Evolutionary conservation across 805 yeast genomes (phyloP).

Genomic region (Metschnikowia henanensis): DNA sequence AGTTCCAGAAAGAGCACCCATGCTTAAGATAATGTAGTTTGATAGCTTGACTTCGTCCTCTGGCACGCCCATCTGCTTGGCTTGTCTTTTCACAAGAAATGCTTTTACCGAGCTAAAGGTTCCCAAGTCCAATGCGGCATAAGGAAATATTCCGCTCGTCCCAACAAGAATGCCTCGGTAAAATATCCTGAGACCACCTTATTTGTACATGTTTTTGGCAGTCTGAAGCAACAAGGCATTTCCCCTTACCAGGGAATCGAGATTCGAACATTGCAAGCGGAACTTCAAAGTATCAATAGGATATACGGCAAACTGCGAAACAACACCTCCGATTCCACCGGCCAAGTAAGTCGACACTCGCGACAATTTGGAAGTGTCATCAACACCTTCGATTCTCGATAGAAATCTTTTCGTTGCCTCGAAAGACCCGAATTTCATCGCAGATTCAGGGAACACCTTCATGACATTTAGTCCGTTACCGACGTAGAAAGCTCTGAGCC

Average conservation of each 20-base stretch:
- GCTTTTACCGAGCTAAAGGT: constrained; percentile 85
- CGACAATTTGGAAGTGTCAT: constrained; percentile 68
- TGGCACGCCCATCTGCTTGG: constrained; percentile 49
- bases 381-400: constrained; percentile 73
- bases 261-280: constrained; percentile 88
- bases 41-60: constrained; percentile 67
- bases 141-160: constrained; percentile 95
- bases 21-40: constrained; percentile 74
- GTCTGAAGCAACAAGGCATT: constrained; percentile 61
- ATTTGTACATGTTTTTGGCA: constrained; percentile 71
- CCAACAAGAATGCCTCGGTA: constrained; percentile 91
- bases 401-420: constrained; percentile 80
- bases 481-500: constrained; percentile 82
- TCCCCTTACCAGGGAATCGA: constrained; percentile 63
- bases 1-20: constrained; percentile 95
- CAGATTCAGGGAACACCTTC: constrained; percentile 95
- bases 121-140: constrained; percentile 94
- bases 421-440: constrained; percentile 95
- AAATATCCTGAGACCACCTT: constrained; percentile 77
- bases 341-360: constrained; percentile 80
- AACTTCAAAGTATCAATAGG: constrained; percentile 95
- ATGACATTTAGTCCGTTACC: constrained; percentile 94
- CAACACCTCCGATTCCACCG: constrained; percentile 96
- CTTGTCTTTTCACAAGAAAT: constrained; percentile 67
- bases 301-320: constrained; percentile 88